These are phyloP conservation scores for Cenchrus americanus DNA, from an alignment of 176 grass and related monocot genomes.

Conservation along the genomic window DNA sequence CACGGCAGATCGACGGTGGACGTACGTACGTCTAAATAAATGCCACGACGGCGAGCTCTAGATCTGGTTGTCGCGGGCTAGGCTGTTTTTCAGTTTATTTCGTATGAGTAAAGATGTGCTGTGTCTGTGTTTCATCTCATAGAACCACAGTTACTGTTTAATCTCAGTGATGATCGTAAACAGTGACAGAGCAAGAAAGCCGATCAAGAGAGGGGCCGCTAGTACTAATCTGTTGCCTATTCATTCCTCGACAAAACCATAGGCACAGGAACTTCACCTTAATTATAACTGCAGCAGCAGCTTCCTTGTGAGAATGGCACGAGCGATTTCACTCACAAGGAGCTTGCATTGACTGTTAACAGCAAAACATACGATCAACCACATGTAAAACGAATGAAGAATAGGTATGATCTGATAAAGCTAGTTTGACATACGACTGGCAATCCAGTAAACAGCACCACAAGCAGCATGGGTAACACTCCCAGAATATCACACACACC, in stretches of 20 bases:
- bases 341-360: background rate
- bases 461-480: background rate
- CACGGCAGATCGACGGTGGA: background rate
- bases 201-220: too few species aligned
- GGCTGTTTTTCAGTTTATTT: background rate
- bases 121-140: background rate
- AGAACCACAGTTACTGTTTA: background rate
- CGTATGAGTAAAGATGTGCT: background rate
- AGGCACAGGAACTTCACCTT: too few species aligned
- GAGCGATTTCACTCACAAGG: background rate
- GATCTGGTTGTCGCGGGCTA: background rate
- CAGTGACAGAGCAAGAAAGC: too few species aligned
- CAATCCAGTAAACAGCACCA: background rate
- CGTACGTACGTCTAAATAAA: slow-evolving; percentile 21
- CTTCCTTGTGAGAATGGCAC: background rate
- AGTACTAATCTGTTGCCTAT: too few species aligned
- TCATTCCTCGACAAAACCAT: too few species aligned
- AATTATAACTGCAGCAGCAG: background rate
- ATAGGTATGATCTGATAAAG: background rate
- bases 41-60: slow-evolving; percentile 1
- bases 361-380: background rate
- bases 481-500: background rate
- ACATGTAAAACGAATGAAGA: background rate
- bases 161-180: background rate
- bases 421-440: background rate